Base-by-base conservation (phyloP, 2,329 filamentous ascomycete genomes). In the Microcera coccophila region DNA sequence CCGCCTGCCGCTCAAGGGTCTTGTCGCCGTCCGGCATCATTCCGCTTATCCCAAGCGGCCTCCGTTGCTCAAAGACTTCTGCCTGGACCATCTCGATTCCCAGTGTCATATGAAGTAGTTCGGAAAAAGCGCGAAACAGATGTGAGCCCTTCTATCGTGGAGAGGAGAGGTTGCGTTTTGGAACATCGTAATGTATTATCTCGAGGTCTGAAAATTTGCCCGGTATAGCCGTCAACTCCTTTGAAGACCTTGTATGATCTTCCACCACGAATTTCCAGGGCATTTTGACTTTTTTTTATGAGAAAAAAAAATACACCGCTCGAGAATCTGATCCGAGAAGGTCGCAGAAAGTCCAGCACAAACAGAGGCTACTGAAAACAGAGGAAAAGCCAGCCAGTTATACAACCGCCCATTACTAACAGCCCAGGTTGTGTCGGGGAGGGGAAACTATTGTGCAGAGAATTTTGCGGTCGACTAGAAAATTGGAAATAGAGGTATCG, bases 141-240 rank as follows among this genome's bases (percentile, higher is more conserved):
- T n/a, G n/a, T n/a, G n/a, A n/a, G n/a, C n/a, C n/a, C n/a, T n/a
- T n/a, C n/a, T n/a, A n/a, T n/a, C n/a, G n/a, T n/a, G 22, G 22
- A 26, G 22, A 26, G 7, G 7, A 15, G 29, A n/a, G 5, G 8
- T n/a, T 32, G 9, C 7, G 31, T 44, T 42, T 61, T 63, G 49
- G 52, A 59, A 62, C 62, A 64, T 65, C 54, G 58, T 62, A 54
- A 52, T 64, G 55, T 65, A 66, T 66, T 66, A 66, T 62, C 55
- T 64, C 51, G 54, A 58, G 54, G 54, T 58, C 58, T 63, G 58
- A 59, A 55, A 44, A 39, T 42, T 54, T 53, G 54, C 56, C 58
- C 58, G 57, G 58, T 64, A 60, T 60, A 57, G 50, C 60, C 60
- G 48, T 59, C 50, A 61, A 61, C 54, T 55, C 55, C 56, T 49